Base-by-base conservation (phyloP, 202 grass and related monocot genomes). In the Carex sylvatica region DNA sequence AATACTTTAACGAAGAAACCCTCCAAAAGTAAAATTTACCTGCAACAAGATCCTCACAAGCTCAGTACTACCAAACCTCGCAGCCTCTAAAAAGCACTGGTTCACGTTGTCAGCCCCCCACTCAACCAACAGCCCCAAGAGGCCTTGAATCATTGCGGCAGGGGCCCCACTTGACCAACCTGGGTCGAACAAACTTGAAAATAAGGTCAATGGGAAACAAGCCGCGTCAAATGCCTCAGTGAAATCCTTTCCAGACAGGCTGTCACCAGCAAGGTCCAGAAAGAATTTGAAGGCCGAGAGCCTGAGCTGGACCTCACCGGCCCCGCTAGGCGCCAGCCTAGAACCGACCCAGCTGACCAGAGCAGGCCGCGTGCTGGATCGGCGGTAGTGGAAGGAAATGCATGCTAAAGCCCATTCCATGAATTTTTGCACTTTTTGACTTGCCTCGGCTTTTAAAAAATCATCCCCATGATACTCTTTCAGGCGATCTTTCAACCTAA, bases 191-290 rank as follows among this genome's bases (percentile, higher is more conserved):
- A 91, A 89, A 82, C 87, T 97, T 72, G 94, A 93, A 85, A 93
- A 97, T 23, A 97, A 85, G 74, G 94, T 97, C 74, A 97, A 87
- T 6, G 91, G 94, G 42, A 97, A 93, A 90, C 94, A 97, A n/a
- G 84, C 91, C 6, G 91, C 94, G 65, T 97, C 91, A 78, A 97
- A 97, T 55, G 91, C 91, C 76, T 97, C 94, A 6, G 91, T 87
- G 44, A 97, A 97, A 81, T 93, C 87, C 84, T 97, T 97, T 87
- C 91, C 94, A 52, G 85, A 87, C 35, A 97, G 72, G 73, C 87
- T 90, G 55, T 97, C 85, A 26, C 91, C 93, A 72, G 93, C 91
- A 69, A 93, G 71, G 85, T 93, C 94, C 49, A 93, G 76, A 84
- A 97, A 97, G 63, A 85, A 65, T 67, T 81, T 93, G 82, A 97